These are phyloP conservation scores for Hortaea sp. DNA, from an alignment of 2,329 filamentous ascomycete species.

Conservation along the genomic window DNA sequence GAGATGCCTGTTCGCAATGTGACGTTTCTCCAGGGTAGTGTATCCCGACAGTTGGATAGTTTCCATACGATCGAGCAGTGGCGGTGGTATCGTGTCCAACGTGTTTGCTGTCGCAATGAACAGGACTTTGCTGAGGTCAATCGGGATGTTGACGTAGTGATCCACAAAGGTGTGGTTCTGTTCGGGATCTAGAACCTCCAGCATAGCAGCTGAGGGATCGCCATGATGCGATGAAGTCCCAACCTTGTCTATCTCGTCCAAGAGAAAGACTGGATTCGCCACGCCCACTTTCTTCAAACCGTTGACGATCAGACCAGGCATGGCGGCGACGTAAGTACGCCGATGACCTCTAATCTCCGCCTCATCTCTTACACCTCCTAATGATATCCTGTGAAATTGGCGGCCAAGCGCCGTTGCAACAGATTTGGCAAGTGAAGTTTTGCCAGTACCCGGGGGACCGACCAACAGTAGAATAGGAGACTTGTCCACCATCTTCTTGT, in stretches of 20 bases:
- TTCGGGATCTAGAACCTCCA: conserved; percentile 93
- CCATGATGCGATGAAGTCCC: conserved; percentile 85
- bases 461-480: conserved; percentile 90
- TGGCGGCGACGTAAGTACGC: conserved; percentile 94
- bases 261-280: conserved; percentile 84
- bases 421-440: conserved; percentile 89
- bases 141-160: conserved; percentile 91
- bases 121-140: conserved; percentile 90
- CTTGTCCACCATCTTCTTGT: conserved; percentile 82
- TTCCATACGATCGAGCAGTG: conserved; percentile 93
- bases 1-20: conserved; percentile 88
- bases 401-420: conserved; percentile 84
- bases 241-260: conserved; percentile 98
- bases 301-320: conserved; percentile 91
- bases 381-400: conserved; percentile 93
- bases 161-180: conserved; percentile 93
- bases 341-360: conserved; percentile 93
- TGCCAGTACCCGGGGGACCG: conserved; percentile 87
- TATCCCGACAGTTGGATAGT: conserved; percentile 89
- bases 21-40: conserved; percentile 91
- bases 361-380: conserved; percentile 91
- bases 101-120: conserved; percentile 97
- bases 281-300: conserved; percentile 93
- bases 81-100: conserved; percentile 88
- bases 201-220: conserved; percentile 92